A percentile compares a stretch with the other conserved stretches of the same genome.
phyloP scores from a whole-genome alignment of 2,329 filamentous ascomycete genomes.

The Penicillium sp. region DNA sequence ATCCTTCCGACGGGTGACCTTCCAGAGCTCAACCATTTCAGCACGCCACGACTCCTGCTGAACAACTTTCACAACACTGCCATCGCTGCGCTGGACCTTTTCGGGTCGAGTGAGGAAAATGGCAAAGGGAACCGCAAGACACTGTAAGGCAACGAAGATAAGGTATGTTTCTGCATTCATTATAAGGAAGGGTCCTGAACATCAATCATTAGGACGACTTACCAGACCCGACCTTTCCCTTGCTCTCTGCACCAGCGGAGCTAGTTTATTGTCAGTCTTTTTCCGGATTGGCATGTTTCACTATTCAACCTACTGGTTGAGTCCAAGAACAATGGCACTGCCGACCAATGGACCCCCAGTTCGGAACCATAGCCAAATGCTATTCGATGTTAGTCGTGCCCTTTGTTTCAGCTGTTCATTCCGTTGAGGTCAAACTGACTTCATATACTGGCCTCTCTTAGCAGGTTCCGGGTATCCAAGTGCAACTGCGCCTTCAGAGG shows the following conservation, averaged over 20 bases:
- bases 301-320: slow-evolving; percentile 37
- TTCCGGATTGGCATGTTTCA: neutral
- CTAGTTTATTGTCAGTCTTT: neutral
- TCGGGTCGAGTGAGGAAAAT: slow-evolving; percentile 41
- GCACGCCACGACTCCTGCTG: slow-evolving; percentile 41
- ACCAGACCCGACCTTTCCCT: slow-evolving; percentile 26
- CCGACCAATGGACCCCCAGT: slow-evolving; percentile 52
- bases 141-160: slow-evolving; percentile 45
- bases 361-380: slow-evolving; percentile 52
- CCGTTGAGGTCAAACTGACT: slow-evolving; percentile 18
- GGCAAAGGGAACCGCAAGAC: slow-evolving; percentile 37
- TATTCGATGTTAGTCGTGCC: neutral
- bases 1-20: slow-evolving; percentile 20
- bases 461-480: slow-evolving; percentile 50
- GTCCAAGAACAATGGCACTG: slow-evolving; percentile 47
- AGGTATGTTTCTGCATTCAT: slow-evolving; percentile 38
- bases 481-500: slow-evolving; percentile 51
- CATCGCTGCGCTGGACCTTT: slow-evolving; percentile 46
- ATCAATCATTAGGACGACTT: neutral
- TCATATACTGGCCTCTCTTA: slow-evolving; percentile 51
- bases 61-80: slow-evolving; percentile 39
- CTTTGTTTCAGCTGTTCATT: no score
- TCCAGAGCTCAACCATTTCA: slow-evolving; percentile 42
- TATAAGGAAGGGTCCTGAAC: neutral
- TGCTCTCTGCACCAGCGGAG: slow-evolving; percentile 17